Percentiles rank a stretch among this genome's conserved stretches.
phyloP scores from a whole-genome alignment of 2,329 filamentous ascomycete species.

The Cercospora sesami region DNA sequence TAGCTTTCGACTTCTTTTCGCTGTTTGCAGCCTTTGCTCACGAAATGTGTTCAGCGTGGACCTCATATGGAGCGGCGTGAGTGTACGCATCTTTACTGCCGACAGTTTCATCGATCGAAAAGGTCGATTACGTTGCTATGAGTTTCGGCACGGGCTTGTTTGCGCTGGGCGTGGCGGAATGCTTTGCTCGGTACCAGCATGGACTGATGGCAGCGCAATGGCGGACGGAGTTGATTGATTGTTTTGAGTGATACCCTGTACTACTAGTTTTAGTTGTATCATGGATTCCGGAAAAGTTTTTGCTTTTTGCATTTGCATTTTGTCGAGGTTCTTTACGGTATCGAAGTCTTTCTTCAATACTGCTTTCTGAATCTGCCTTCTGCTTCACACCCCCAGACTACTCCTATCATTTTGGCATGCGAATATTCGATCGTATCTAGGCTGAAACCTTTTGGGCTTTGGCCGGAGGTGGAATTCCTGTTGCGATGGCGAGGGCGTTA shows the following conservation, averaged over 20 bases:
- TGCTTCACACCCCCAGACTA: background rate
- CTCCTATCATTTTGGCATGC: background rate
- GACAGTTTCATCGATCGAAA: background rate
- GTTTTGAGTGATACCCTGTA: background rate
- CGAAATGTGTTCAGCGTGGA: slow-evolving; percentile 9
- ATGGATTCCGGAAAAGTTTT: background rate
- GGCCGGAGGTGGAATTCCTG: slow-evolving; percentile 26
- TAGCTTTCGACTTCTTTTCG: slow-evolving; percentile 8
- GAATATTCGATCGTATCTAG: background rate
- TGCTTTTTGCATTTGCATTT: background rate
- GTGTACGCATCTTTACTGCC: slow-evolving; percentile 9
- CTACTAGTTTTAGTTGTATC: background rate
- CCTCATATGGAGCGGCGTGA: background rate
- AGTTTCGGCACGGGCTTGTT: background rate
- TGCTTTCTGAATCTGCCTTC: background rate
- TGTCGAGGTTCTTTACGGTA: background rate
- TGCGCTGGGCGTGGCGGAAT: background rate
- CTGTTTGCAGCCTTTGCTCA: slow-evolving; percentile 1
- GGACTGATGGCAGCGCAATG: background rate
- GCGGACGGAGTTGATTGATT: background rate
- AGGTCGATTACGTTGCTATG: slow-evolving; percentile 4
- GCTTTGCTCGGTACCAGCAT: background rate
- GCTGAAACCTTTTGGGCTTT: background rate
- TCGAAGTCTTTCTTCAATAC: background rate
- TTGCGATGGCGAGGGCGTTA: slow-evolving; percentile 25